Evolutionary conservation across 2,329 filamentous ascomycete species (phyloP), one percentile per base, ranked within the genome.

Genomic region (Xylariaceae sp.): DNA sequence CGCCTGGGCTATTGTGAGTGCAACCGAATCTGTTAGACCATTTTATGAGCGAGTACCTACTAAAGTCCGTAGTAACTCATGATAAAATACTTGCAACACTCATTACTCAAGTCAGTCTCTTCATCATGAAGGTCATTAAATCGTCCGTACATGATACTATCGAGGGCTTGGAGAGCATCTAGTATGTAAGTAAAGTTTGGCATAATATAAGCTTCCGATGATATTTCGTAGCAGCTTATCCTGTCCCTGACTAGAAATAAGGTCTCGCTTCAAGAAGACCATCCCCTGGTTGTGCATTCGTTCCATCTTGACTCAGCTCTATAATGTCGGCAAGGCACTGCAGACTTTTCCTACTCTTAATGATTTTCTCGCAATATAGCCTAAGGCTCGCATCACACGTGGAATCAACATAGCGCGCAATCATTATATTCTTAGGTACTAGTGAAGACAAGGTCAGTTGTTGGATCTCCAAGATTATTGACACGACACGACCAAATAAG

Each of bases 1-100:
- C 68, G 57, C 78, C 80, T 81, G 53, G 12, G 23, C 1, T 21
- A 16, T 16, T 44, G 44, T 61, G 20, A 57, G 58, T 47, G 26
- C 26, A 7, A 46, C 42, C 18, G 2, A 26, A 21, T 16, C 14
- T 7, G 16, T 14, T 4, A 12, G 2, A 3, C 20, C 10, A 14
- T 32, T 3, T 45, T 70, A 23, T 7, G 45, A 46, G 20, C 16
- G 40, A 20, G 45, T 20, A 41, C 77, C 53, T 70, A 85, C 83
- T 70, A 69, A 89, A 89, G 65, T 89, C 83, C 0, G 80, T 76
- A 2, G 86, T 86, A 46, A 90, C 89, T 60, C 80, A 84, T 0
- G 83, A 81, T 18, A 86, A 71, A 0, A 83, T 83, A 10, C 81
- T 81, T 2, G 84, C 83, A 10, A 87, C 76, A 19, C 62, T 63